These are phyloP conservation scores for Cicer chorassanicum DNA, from an alignment of 306 rosid genomes.

Conservation along the genomic window DNA sequence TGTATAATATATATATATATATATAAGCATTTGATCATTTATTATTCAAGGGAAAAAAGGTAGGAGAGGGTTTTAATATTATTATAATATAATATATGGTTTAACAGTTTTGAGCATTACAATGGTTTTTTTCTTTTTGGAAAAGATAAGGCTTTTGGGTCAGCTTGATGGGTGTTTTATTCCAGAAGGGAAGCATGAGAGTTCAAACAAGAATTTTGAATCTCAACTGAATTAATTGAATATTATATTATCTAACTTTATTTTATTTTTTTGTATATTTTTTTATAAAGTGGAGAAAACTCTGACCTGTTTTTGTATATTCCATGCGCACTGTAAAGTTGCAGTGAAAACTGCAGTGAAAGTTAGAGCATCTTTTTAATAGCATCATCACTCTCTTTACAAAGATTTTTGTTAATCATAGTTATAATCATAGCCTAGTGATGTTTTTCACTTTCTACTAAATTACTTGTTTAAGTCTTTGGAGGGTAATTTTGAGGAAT, in stretches of 20 bases:
- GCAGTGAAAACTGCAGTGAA: conserved; percentile 54
- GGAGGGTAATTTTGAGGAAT: conserved; percentile 49
- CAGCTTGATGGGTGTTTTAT: conserved; percentile 71
- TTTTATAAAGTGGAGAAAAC: conserved; percentile 64
- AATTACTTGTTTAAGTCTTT: conserved; percentile 42
- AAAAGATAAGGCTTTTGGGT: conserved; percentile 84
- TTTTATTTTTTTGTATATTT: conserved; percentile 44
- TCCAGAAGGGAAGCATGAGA: conserved; percentile 78
- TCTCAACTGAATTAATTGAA: conserved; percentile 36
- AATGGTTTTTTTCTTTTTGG: conserved; percentile 44
- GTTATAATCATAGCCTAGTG: conserved; percentile 75
- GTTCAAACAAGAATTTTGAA: conserved; percentile 60
- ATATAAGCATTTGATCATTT: conserved; percentile 49
- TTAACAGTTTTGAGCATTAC: conserved; percentile 56
- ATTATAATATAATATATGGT: conserved; percentile 41
- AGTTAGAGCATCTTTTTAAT: conserved; percentile 59
- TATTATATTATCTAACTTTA: conserved; percentile 21
- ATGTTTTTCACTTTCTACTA: conserved; percentile 62
- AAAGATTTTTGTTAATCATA: conserved; percentile 76
- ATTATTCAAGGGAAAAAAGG: conserved; percentile 44
- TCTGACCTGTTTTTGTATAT: conserved; percentile 77
- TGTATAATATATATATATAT: conserved; percentile 43
- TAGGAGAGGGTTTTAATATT: conserved; percentile 18
- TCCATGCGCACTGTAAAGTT: conserved; percentile 96
- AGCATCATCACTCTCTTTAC: conserved; percentile 59